phyloP scores from a whole-genome alignment of 2,329 filamentous ascomycete species.

The Talaromyces marneffei region DNA sequence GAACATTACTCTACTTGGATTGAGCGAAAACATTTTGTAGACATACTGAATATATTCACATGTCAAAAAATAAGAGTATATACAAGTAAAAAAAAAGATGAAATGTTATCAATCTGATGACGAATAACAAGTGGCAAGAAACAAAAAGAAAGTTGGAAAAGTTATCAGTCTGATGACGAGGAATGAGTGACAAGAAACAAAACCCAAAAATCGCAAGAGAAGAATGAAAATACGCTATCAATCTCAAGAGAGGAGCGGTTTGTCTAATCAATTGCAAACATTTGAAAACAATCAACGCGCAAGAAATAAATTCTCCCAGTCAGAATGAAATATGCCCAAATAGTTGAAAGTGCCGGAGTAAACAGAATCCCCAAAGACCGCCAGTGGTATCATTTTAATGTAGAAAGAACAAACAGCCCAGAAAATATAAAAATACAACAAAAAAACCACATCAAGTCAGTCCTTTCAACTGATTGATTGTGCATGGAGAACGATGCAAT shows the following conservation, averaged over 20 bases:
- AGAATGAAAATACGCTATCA: neutral
- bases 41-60: neutral
- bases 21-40: neutral
- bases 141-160: neutral
- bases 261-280: neutral
- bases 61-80: neutral
- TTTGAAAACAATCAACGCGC: neutral
- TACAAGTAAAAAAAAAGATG: neutral
- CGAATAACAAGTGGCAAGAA: neutral
- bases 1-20: neutral
- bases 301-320: constrained; percentile 12
- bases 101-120: neutral
- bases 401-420: neutral
- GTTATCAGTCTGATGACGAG: neutral
- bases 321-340: neutral
- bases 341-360: constrained; percentile 1
- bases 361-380: constrained; percentile 13
- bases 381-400: constrained; percentile 14
- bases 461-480: neutral
- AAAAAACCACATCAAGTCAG: neutral
- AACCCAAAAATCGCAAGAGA: neutral
- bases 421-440: constrained; percentile 3
- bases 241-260: constrained; percentile 7
- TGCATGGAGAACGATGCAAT: constrained; percentile 2
- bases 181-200: neutral